These are phyloP conservation scores for Dryas drummondii DNA, from an alignment of 306 rosid species.

Conservation along the genomic window DNA sequence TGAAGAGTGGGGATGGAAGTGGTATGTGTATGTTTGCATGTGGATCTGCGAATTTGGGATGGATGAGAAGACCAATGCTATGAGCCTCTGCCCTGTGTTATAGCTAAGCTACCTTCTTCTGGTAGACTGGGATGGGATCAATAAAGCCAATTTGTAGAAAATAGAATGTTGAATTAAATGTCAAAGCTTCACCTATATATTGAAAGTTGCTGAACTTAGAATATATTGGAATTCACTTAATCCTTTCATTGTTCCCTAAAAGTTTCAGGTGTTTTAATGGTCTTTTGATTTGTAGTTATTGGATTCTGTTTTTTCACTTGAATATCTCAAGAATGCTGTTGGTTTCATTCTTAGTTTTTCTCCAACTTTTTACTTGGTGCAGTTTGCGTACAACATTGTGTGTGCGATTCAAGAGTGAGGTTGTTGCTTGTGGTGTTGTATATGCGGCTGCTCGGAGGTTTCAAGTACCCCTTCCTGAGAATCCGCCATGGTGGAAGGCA, in stretches of 20 bases:
- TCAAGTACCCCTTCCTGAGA: constrained; percentile 94
- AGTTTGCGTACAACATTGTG: constrained; percentile 92
- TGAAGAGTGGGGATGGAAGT: neutral
- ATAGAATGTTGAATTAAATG: no score
- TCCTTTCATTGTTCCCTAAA: no score
- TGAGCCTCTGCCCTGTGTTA: no score
- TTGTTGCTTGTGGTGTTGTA: constrained; percentile 95
- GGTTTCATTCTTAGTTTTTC: constrained; percentile 5
- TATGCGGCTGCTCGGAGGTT: constrained; percentile 94
- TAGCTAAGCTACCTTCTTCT: no score
- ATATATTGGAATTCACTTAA: no score
- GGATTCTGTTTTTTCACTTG: no score
- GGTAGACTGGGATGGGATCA: neutral
- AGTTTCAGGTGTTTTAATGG: no score
- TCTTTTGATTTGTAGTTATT: no score
- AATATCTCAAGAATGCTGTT: neutral
- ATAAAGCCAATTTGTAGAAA: neutral
- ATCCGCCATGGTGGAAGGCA: constrained; percentile 98
- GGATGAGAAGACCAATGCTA: no score
- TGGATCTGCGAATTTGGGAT: neutral
- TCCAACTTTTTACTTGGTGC: constrained; percentile 24
- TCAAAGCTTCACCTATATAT: no score
- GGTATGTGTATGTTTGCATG: neutral
- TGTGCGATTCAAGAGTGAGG: constrained; percentile 94
- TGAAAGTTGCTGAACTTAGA: no score